Base-by-base conservation (phyloP, 1,284 basidiomycete genomes). In the Ustilago nuda region DNA sequence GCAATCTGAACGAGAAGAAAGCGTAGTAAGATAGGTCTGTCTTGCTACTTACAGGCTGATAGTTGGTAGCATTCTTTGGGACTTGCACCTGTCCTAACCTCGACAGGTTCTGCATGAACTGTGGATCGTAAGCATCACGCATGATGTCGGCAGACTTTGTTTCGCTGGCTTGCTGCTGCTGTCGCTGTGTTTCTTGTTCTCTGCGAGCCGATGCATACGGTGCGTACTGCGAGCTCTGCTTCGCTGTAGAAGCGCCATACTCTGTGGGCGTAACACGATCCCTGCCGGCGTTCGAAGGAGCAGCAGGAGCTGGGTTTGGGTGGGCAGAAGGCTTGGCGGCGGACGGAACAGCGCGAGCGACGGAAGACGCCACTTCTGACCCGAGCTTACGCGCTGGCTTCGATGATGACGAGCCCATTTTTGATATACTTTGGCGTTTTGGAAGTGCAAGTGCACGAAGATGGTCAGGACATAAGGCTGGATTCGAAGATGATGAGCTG, bases 331-430 rank as follows among this genome's bases (percentile, higher is more conserved):
- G 62, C 50, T 62, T 65, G 32, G 68, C 64, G 30, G 71, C 67
- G 23, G 69, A 60, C 3, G 63, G 66, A 0, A 67, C 58, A 2
- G 60, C 33, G 12, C 73, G 55, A 3, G 70, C 56, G 41, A 76
- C 70, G 17, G 77, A 55, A 33, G 71, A 68, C 8, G 73, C 63
- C 0, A 72, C 66, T 30, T 69, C 55, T 8, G 61, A 68, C 1
- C 72, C 78, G 9, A 79, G 71, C 66, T 73, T 79, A 36, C 74
- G 73, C 0, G 68, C 71, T n/a, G 78, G 78, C 51, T 79, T 79
- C 19, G 78, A 79, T 1, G 74, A 67, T 23, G 74, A 65, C 12
- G 78, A 79, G 9, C 78, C 78, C 78, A 79, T 79, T 2, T 6
- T 30, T 65, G 56, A 15, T 43, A 15, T 15, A n/a, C 27, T 13